Percentiles rank a stretch among this genome's conserved stretches.
These are phyloP conservation scores for Didymosphaeria variabile DNA, from an alignment of 2,329 filamentous ascomycete species.

Conservation along the genomic window DNA sequence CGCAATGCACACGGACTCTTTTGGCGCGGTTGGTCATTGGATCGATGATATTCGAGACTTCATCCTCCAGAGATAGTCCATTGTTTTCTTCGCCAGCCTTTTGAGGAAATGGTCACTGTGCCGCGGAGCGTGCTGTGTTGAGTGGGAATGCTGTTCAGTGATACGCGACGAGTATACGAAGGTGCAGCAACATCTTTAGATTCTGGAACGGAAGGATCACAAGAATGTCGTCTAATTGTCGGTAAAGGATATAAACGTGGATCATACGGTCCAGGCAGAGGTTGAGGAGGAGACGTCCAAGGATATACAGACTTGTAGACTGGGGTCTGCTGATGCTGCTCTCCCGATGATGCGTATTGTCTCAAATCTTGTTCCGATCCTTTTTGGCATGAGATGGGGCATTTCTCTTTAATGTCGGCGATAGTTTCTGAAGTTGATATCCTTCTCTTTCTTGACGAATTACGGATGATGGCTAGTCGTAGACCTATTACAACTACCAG, in stretches of 20 bases:
- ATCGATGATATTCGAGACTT: conserved; percentile 15
- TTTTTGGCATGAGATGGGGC: conserved; percentile 16
- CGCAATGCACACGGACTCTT: background rate
- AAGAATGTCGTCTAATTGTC: conserved; percentile 32
- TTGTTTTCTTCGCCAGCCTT: conserved; percentile 47
- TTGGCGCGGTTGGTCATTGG: conserved; percentile 13
- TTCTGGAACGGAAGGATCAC: conserved; percentile 17
- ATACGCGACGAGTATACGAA: conserved; percentile 40
- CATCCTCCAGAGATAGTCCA: conserved; percentile 45
- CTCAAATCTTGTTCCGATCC: conserved; percentile 23
- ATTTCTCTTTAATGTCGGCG: conserved; percentile 15
- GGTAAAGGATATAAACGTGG: conserved; percentile 46
- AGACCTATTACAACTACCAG: conserved; percentile 29
- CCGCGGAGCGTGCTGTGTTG: conserved; percentile 30
- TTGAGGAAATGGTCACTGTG: conserved; percentile 37
- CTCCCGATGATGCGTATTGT: conserved; percentile 17
- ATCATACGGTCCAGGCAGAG: conserved; percentile 47
- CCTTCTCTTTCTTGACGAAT: conserved; percentile 30
- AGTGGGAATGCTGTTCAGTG: conserved; percentile 30
- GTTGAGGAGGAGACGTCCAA: conserved; percentile 43
- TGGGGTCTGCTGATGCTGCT: conserved; percentile 26
- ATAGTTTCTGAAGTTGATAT: background rate
- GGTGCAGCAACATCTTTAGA: conserved; percentile 22
- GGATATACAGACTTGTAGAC: conserved; percentile 40
- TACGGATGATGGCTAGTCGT: conserved; percentile 23